Conservation (phyloP, 352 stramenopile genomes). For the Phytophthora europaea region DNA sequence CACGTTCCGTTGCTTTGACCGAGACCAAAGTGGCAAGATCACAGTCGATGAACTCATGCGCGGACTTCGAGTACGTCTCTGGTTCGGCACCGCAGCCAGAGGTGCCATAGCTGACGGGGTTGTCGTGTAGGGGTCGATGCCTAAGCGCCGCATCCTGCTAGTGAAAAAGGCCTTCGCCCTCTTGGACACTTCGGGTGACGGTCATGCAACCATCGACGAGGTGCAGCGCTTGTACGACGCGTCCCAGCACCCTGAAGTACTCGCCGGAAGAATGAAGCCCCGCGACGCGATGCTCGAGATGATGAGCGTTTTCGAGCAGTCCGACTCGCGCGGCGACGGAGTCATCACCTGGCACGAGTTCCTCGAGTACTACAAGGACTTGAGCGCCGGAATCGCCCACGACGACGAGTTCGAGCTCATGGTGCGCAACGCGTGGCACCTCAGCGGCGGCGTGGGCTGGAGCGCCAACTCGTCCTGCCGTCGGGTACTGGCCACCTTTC, state of each 20-base stretch:
- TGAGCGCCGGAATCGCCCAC: slow-evolving; percentile 78
- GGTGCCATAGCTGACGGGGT: background rate
- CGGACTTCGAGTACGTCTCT: slow-evolving; percentile 71
- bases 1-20: slow-evolving; percentile 84
- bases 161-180: slow-evolving; percentile 87
- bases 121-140: slow-evolving; percentile 69
- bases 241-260: slow-evolving; percentile 85
- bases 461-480: slow-evolving; percentile 81
- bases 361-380: slow-evolving; percentile 92
- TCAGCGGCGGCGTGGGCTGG: slow-evolving; percentile 82
- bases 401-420: slow-evolving; percentile 92
- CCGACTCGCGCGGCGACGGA: slow-evolving; percentile 43
- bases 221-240: slow-evolving; percentile 80
- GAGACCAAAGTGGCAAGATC: slow-evolving; percentile 84
- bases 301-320: slow-evolving; percentile 79
- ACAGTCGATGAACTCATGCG: slow-evolving; percentile 92
- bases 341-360: slow-evolving; percentile 89
- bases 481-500: slow-evolving; percentile 77
- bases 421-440: slow-evolving; percentile 88
- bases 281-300: slow-evolving; percentile 85
- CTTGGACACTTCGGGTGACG: slow-evolving; percentile 76
- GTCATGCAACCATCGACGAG: slow-evolving; percentile 73
- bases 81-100: background rate
- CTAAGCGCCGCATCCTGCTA: slow-evolving; percentile 81
- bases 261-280: slow-evolving; percentile 64